These are phyloP conservation scores for Cyclotella distinguenda DNA, from an alignment of 108 stramenopile species.

Conservation along the genomic window DNA sequence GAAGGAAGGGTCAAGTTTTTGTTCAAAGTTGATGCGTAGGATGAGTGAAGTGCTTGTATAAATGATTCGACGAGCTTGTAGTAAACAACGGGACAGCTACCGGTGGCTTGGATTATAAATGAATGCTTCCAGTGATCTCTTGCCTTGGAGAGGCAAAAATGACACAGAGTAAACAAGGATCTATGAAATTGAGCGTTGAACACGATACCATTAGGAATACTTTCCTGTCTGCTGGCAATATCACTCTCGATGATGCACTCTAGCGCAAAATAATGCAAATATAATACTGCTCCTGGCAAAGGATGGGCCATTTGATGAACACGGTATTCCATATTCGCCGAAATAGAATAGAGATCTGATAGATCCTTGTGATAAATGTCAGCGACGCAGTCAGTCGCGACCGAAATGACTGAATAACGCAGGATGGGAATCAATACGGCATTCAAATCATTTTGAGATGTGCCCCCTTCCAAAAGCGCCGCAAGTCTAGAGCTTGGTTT, in stretches of 20 bases:
- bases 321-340: neutral
- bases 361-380: neutral
- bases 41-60: conserved; percentile 3
- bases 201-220: too few relatives aligned
- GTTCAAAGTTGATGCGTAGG: neutral
- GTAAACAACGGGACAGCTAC: conserved; percentile 10
- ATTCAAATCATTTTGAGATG: neutral
- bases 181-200: conserved; percentile 10
- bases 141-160: neutral
- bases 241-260: neutral
- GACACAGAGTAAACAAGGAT: conserved; percentile 8
- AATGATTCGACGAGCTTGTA: conserved; percentile 6
- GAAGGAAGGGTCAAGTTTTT: neutral
- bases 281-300: neutral
- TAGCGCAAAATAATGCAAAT: neutral
- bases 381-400: neutral
- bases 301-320: neutral
- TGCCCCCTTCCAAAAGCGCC: neutral
- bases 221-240: neutral
- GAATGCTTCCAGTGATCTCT: neutral
- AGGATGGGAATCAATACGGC: neutral
- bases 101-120: neutral
- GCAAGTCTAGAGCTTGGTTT: neutral
- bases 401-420: neutral
- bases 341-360: neutral